Evolutionary conservation across 192 early-diverging fungal species (phyloP).

Genomic region (Diversispora eburnea): DNA sequence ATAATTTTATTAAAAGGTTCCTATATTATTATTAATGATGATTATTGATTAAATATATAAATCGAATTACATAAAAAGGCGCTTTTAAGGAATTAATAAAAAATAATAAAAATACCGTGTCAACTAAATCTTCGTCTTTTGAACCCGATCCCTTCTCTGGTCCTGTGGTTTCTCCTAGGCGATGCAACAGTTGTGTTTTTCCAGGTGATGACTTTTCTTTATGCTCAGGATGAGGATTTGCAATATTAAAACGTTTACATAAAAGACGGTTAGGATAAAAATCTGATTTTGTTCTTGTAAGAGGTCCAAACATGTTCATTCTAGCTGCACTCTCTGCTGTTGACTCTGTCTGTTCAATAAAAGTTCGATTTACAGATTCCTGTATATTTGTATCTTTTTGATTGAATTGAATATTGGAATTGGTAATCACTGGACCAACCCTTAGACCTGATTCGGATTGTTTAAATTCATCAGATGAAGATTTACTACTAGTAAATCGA

Average conservation of each 20-base stretch:
- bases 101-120: not conserved
- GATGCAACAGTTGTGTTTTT: constrained; percentile 30
- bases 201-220: constrained; percentile 28
- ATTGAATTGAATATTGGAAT: not conserved
- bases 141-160: constrained; percentile 38
- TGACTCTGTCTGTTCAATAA: constrained; percentile 14
- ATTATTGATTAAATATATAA: too few species aligned
- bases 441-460: constrained; percentile 43
- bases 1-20: constrained; percentile 11
- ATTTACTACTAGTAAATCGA: constrained; percentile 61
- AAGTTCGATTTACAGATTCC: not conserved
- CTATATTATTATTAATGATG: constrained; percentile 27
- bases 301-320: constrained; percentile 65
- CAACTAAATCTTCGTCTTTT: constrained; percentile 40
- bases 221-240: constrained; percentile 67
- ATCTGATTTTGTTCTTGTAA: constrained; percentile 52
- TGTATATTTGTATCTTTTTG: not conserved
- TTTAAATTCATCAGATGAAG: constrained; percentile 31
- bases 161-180: constrained; percentile 6
- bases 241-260: constrained; percentile 76
- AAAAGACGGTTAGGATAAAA: constrained; percentile 68
- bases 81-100: too few species aligned
- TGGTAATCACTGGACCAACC: constrained; percentile 31
- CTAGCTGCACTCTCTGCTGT: constrained; percentile 50
- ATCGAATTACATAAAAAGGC: too few species aligned